A percentile compares a stretch with the other conserved stretches of the same genome.
Evolutionary conservation across 2,329 filamentous ascomycete genomes (phyloP).

Genomic region (Trichophyton simii): DNA sequence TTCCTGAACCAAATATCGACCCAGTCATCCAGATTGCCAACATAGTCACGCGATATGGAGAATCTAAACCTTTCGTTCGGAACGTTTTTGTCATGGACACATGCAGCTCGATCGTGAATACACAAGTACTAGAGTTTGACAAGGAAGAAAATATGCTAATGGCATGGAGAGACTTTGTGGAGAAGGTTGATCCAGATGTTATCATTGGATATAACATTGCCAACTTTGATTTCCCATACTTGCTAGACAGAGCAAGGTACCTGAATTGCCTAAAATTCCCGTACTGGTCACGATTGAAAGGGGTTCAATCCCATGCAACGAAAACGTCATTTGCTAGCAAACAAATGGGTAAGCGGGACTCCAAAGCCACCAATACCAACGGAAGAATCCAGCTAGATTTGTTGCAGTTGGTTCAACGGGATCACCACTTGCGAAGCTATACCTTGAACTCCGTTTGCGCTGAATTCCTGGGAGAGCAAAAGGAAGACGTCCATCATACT

Average conservation of each 20-base stretch:
- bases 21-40: constrained; percentile 98
- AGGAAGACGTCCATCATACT: constrained; percentile 95
- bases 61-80: constrained; percentile 85
- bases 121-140: constrained; percentile 73
- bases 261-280: constrained; percentile 71
- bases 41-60: constrained; percentile 85
- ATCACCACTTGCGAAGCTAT: constrained; percentile 91
- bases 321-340: constrained; percentile 89
- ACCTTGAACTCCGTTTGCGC: constrained; percentile 93
- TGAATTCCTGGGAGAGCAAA: constrained; percentile 91
- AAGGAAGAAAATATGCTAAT: constrained; percentile 82
- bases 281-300: constrained; percentile 71
- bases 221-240: constrained; percentile 97
- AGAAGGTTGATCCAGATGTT: constrained; percentile 86
- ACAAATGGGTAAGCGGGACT: constrained; percentile 94
- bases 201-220: constrained; percentile 98
- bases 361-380: constrained; percentile 87
- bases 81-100: constrained; percentile 94
- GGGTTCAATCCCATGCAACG: constrained; percentile 56
- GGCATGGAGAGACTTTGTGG: constrained; percentile 79
- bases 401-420: constrained; percentile 85
- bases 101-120: constrained; percentile 88
- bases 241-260: constrained; percentile 75
- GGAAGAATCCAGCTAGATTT: constrained; percentile 86
- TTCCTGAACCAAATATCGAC: constrained; percentile 82